Base-by-base conservation (phyloP, 176 grass and related monocot genomes). In the Oryza nivara region DNA sequence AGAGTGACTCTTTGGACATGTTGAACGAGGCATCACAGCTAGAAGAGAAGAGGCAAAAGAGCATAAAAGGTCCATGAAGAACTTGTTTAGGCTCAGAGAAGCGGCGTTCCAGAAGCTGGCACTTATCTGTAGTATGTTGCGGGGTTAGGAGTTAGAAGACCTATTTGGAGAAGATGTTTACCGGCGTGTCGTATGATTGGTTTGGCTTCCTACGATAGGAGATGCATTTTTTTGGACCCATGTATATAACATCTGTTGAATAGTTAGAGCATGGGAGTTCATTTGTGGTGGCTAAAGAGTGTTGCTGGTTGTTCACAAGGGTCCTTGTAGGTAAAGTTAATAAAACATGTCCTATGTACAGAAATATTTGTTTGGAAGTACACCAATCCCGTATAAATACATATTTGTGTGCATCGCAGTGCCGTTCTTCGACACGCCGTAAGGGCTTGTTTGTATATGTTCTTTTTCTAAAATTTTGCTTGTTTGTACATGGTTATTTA, bases 11-110 rank as follows among this genome's bases (percentile, higher is more conserved):
- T 2, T 75, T 76, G 1, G 96, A 98, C 80, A 98, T 98, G 96
- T 80, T 98, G 81, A 93, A 93, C 7, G 96, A 98, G 52, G 96
- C 96, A 0, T 88, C 96, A n/a, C 70, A 89, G 60, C 87, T 98
- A 30, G 96, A 98, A 93, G 96, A 94, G 83, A 98, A 90, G 85
- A 89, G 87, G 69, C 96, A 93, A 76, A 98, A 92, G 77, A 72
- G 13, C 76, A 78, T 48, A 36, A 89, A 79, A 80, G 76, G 79
- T 75, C 74, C 79, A 56, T 95, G 77, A 88, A 65, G 28, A 80
- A 56, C 75, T 35, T 74, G 9, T 12, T 45, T 45, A 7, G 68
- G 10, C 11, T 67, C 60, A 52, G 41, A 84, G 76, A 84, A 85
- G 40, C 16, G n/a, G 16, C 65, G 70, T 70, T 32, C 43, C 19